Percentiles rank a stretch among this genome's conserved stretches.
phyloP scores from a whole-genome alignment of 371 early-diverging fungal genomes.

The Mortierella sp. region DNA sequence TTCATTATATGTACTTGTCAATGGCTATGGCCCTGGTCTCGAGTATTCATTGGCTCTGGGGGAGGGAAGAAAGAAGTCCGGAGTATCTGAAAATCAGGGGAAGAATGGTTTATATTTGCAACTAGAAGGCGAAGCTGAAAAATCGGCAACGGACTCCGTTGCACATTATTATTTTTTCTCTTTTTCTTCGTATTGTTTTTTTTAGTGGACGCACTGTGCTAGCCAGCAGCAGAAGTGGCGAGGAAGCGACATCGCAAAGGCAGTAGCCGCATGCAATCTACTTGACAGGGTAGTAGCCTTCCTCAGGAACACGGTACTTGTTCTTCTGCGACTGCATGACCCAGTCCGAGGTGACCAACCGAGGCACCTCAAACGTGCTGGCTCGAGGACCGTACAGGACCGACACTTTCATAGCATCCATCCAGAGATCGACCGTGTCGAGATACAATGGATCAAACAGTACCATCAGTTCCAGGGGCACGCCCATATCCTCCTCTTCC shows the following conservation, averaged over 20 bases:
- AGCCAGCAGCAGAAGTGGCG: neutral
- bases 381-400: conserved; percentile 28
- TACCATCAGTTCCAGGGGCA: conserved; percentile 27
- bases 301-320: conserved; percentile 39
- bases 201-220: too few relatives aligned
- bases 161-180: too few relatives aligned
- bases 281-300: conserved; percentile 29
- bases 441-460: conserved; percentile 46
- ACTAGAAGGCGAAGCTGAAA: too few relatives aligned
- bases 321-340: conserved; percentile 34
- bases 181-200: too few relatives aligned
- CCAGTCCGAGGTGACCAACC: conserved; percentile 47
- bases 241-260: too few relatives aligned
- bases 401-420: conserved; percentile 27
- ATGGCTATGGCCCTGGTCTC: too few relatives aligned
- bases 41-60: too few relatives aligned
- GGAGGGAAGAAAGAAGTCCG: too few relatives aligned
- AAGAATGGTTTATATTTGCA: too few relatives aligned
- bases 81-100: too few relatives aligned
- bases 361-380: conserved; percentile 35
- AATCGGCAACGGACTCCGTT: too few relatives aligned
- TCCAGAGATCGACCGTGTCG: conserved; percentile 44
- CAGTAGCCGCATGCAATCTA: neutral
- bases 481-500: conserved; percentile 22
- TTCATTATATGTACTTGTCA: too few relatives aligned